Base-by-base conservation (phyloP, 106 monocot genomes). In the Xerophyta viscosa region DNA sequence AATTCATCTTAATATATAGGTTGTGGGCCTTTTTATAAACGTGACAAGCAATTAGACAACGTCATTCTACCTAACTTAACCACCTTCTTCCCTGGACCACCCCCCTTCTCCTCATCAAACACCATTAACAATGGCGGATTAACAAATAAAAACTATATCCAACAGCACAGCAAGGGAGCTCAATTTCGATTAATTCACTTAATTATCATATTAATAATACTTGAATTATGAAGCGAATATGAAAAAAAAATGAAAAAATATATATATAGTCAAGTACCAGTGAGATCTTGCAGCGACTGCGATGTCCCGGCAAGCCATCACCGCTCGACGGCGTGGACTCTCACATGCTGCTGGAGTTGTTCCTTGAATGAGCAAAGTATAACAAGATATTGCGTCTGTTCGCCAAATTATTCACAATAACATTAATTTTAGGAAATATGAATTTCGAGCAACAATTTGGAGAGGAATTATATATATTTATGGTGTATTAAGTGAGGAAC, bases 271-370 rank as follows among this genome's bases (percentile, higher is more conserved):
- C 1, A 39, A 10, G 6, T 71, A 84, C 94, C 94, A 9, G 94
- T 94, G 61, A 94, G 74, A 8, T 94, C 94, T 39, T 84, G 84
- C 15, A 94, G 62, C 0, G 88, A 69, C 29, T 84, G 94, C 94
- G 55, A 94, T 88, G 58, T 94, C 94, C 0, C 88, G 57, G 72
- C 94, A 94, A 9, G 81, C 94, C 72, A 88, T 78, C 50, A 94
- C 94, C 2, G 94, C 94, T 94, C 88, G 54, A 94, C 88, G 11
- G 94, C 94, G 61, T 94, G 88, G 15, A 88, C 88, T 20, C 94
- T 57, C 27, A 94, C 94, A 53, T 94, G 94, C 63, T 94, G 84
- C 70, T 94, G 84, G 20, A 94, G 67, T 70, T 94, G 94, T 62
- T 94, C 94, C 19, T 77, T 73, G 70, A 94, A 94, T 27, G 88